A percentile compares a stretch with the other conserved stretches of the same genome.
phyloP scores from a whole-genome alignment of 1,139 yeast species.

The Geotrichum restrictum region DNA sequence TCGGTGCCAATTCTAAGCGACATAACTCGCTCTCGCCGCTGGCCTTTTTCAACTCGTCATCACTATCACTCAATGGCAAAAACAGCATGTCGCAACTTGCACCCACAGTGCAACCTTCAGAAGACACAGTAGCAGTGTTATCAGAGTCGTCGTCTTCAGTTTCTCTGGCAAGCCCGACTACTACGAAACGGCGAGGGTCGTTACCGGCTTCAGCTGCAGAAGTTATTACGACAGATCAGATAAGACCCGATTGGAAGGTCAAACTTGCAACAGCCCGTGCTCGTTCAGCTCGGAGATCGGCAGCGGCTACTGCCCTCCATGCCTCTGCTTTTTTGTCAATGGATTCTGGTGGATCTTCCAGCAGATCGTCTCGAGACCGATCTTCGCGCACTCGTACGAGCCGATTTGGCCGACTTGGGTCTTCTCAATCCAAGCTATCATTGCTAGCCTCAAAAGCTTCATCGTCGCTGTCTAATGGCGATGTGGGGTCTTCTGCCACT shows the following conservation, averaged over 20 bases:
- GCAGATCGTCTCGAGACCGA: background rate
- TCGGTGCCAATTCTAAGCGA: constrained; percentile 19
- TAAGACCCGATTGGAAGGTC: constrained; percentile 90
- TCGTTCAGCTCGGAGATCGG: constrained; percentile 77
- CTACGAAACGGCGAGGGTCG: constrained; percentile 27
- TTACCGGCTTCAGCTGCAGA: constrained; percentile 40
- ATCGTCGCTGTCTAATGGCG: background rate
- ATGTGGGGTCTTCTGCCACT: background rate
- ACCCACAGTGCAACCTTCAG: background rate
- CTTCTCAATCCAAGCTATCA: background rate
- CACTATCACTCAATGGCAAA: constrained; percentile 4
- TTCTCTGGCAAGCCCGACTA: background rate
- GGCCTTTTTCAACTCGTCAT: constrained; percentile 4
- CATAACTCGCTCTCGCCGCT: constrained; percentile 3
- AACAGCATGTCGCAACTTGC: background rate
- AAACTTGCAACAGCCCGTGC: constrained; percentile 68
- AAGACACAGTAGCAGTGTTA: background rate
- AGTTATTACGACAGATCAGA: constrained; percentile 72
- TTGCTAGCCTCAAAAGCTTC: constrained; percentile 11
- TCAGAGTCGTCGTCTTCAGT: constrained; percentile 12
- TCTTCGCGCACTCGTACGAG: background rate
- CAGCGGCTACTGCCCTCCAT: constrained; percentile 91
- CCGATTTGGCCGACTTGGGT: constrained; percentile 1
- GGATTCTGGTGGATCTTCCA: background rate
- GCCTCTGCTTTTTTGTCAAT: constrained; percentile 54